Conservation (phyloP, 2,329 filamentous ascomycete genomes). For the Grosmannia clavigera region DNA sequence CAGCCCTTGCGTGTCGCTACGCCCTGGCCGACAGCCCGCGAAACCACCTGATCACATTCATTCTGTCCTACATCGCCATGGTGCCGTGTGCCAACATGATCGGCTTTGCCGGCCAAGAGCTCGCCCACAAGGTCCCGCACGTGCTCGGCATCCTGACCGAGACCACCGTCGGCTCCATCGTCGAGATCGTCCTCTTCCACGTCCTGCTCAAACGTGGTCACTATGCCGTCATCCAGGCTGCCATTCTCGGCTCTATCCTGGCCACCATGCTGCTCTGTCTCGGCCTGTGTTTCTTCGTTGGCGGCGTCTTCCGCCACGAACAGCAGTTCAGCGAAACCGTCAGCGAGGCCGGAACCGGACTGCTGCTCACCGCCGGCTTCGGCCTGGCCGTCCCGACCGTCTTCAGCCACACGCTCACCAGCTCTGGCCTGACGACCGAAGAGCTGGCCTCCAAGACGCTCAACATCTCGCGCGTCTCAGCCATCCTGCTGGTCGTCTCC, state of each 20-base stretch:
- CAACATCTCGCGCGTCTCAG: slow-evolving; percentile 56
- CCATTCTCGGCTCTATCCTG: slow-evolving; percentile 71
- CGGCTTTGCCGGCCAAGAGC: slow-evolving; percentile 60
- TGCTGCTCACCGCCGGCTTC: slow-evolving; percentile 58
- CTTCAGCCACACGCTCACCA: slow-evolving; percentile 36
- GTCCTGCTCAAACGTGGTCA: slow-evolving; percentile 44
- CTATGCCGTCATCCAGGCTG: slow-evolving; percentile 67
- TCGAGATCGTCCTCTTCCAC: slow-evolving; percentile 77
- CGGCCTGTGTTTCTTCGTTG: slow-evolving; percentile 67
- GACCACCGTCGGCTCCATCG: slow-evolving; percentile 55
- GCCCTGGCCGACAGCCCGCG: slow-evolving; percentile 16
- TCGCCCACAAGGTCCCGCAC: slow-evolving; percentile 64
- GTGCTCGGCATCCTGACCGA: slow-evolving; percentile 53
- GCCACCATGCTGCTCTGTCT: slow-evolving; percentile 73
- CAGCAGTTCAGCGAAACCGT: slow-evolving; percentile 63
- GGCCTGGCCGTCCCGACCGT: slow-evolving; percentile 41
- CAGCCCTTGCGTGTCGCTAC: slow-evolving; percentile 51
- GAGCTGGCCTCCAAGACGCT: slow-evolving; percentile 41
- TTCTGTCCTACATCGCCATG: slow-evolving; percentile 65
- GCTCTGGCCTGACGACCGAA: slow-evolving; percentile 15
- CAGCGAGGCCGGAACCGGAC: slow-evolving; percentile 65
- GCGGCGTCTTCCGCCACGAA: slow-evolving; percentile 55
- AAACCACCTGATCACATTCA: slow-evolving; percentile 51
- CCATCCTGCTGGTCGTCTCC: slow-evolving; percentile 57
- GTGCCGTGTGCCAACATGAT: slow-evolving; percentile 64